phyloP scores from a whole-genome alignment of 345 rosid species.

The Syzygium jambos region DNA sequence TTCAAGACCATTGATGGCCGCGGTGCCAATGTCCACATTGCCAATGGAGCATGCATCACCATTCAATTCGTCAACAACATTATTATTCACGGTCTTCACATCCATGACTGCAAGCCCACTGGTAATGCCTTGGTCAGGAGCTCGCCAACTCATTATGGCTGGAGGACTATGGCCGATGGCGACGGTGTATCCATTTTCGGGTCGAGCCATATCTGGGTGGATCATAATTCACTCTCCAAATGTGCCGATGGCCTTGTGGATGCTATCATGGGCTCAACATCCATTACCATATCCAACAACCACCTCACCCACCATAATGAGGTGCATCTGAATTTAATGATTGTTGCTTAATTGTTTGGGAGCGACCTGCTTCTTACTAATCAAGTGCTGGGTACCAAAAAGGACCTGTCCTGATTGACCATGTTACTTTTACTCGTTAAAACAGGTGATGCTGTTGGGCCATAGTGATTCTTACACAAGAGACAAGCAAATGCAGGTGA shows the following conservation, averaged over 20 bases:
- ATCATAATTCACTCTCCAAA: conserved; percentile 41
- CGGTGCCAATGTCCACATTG: conserved; percentile 14
- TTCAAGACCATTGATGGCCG: conserved; percentile 21
- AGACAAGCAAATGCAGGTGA: conserved; percentile 48
- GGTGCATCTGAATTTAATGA: neutral
- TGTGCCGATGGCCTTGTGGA: conserved; percentile 53
- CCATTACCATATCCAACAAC: conserved; percentile 49
- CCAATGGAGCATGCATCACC: conserved; percentile 17
- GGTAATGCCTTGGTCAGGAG: conserved; percentile 20
- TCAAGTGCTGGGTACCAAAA: neutral
- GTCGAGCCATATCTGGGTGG: conserved; percentile 45
- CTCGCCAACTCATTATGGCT: conserved; percentile 15
- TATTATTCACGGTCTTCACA: conserved; percentile 18
- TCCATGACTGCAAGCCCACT: conserved; percentile 19
- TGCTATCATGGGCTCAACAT: conserved; percentile 53
- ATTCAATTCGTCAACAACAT: conserved; percentile 15
- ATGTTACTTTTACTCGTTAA: neutral
- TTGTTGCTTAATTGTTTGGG: neutral
- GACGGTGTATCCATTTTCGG: conserved; percentile 43
- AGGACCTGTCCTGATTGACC: neutral
- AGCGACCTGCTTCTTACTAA: neutral
- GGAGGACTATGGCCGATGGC: conserved; percentile 43
- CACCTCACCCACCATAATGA: conserved; percentile 32
- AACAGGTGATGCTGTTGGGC: conserved; percentile 35
- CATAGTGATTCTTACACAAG: conserved; percentile 46